Conservation (phyloP, 345 rosid genomes). For the Triadica sebifera region DNA sequence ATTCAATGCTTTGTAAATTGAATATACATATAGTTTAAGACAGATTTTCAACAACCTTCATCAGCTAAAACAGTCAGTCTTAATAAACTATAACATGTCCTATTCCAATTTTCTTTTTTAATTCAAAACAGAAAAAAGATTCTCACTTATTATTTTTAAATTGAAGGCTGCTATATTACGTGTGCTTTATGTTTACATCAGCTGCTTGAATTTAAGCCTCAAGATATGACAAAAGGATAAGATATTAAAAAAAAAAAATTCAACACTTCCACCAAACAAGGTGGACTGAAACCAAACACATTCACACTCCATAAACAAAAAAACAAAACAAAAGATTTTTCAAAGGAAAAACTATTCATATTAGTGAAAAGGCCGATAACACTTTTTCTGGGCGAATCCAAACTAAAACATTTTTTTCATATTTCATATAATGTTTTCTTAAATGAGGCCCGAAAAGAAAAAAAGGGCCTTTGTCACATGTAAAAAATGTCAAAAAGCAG, state of each 20-base stretch:
- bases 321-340: neutral
- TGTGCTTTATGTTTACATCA: neutral
- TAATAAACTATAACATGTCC: neutral
- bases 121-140: neutral
- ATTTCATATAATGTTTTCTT: neutral
- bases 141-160: neutral
- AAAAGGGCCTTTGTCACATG: slow-evolving; percentile 14
- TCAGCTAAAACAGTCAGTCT: neutral
- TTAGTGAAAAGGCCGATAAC: too few relatives aligned
- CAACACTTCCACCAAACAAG: slow-evolving; percentile 8
- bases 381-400: slow-evolving; percentile 14
- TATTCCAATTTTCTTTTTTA: neutral
- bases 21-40: neutral
- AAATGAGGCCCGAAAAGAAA: slow-evolving; percentile 10
- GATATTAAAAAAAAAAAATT: slow-evolving; percentile 9
- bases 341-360: slow-evolving; percentile 15
- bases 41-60: slow-evolving; percentile 6
- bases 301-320: neutral
- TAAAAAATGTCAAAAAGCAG: neutral
- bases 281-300: slow-evolving; percentile 2
- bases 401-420: slow-evolving; percentile 18
- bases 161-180: neutral
- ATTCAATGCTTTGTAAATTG: too few relatives aligned
- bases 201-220: slow-evolving; percentile 9
- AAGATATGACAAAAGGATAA: slow-evolving; percentile 22